These are phyloP conservation scores for Botrytis deweyae DNA, from an alignment of 2,329 filamentous ascomycete species.

Conservation along the genomic window DNA sequence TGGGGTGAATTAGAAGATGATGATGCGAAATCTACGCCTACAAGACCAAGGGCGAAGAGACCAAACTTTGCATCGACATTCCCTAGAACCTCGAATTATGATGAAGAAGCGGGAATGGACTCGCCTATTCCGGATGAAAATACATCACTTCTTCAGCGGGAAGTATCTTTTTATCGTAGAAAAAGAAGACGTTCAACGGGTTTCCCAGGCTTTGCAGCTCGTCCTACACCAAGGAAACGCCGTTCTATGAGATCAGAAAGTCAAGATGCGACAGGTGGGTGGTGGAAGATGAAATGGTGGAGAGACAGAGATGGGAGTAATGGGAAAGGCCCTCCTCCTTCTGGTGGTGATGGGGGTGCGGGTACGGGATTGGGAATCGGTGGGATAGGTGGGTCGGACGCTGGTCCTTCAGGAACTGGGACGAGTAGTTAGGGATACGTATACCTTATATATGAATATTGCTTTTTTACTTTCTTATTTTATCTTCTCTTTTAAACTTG, in stretches of 20 bases:
- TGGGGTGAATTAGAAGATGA: conserved; percentile 87
- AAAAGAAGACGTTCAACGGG: conserved; percentile 58
- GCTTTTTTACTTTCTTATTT: background rate
- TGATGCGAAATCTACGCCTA: conserved; percentile 42
- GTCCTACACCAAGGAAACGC: conserved; percentile 38
- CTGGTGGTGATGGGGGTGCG: background rate
- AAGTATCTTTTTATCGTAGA: conserved; percentile 36
- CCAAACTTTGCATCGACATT: conserved; percentile 23
- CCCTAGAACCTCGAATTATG: conserved; percentile 3
- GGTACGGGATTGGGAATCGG: background rate
- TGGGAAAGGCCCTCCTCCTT: conserved; percentile 28
- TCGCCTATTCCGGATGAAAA: conserved; percentile 31
- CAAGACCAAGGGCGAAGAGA: conserved; percentile 16
- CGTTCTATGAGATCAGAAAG: conserved; percentile 36
- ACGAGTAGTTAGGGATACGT: background rate
- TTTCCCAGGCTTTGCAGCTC: conserved; percentile 60
- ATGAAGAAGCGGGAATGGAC: conserved; percentile 19
- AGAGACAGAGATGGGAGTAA: conserved; percentile 23
- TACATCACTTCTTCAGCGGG: conserved; percentile 31
- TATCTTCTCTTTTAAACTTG: background rate
- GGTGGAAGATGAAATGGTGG: conserved; percentile 60
- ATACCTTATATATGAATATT: background rate
- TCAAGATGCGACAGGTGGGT: conserved; percentile 52
- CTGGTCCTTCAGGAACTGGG: background rate
- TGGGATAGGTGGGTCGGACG: background rate